Base-by-base conservation (phyloP, 2,329 filamentous ascomycete genomes). In the Ophidiomyces ophidiicola region DNA sequence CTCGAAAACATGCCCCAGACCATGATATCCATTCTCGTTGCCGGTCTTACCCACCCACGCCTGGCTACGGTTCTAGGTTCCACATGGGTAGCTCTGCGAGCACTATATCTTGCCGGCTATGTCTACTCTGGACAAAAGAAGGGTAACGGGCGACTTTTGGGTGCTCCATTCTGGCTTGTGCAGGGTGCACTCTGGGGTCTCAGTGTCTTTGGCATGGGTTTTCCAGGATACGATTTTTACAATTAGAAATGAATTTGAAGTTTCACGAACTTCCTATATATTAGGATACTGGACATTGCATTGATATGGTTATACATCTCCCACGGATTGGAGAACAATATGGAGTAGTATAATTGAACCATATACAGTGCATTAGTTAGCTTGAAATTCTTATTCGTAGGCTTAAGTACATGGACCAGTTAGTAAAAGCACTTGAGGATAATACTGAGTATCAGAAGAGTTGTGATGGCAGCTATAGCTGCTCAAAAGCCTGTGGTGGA, bases 1-100 rank as follows among this genome's bases (percentile, higher is more conserved):
- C 58, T 71, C 48, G 75, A 79, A 59, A 74, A 76, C 55, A 64
- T 71, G 45, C 50, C 67, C 2, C 63, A 66, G 39, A 66, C 67
- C 3, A 63, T 74, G 32, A 58, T 67, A 18, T 63, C 63, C 33
- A 61, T 72, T 50, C 58, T 77, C 12, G 61, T 76, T 39, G 63
- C 68, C 0, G 74, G 74, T 2, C 48, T 77, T 39, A 60, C 60
- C 44, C 74, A 68, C 53, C 74, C 74, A 0, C 50, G 61, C 19
- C 55, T 64, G 3, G 58, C 67, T 2, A 58, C 67, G 0, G 57
- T 55, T 3, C 44, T 73, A 33, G 70, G 70, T 6, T 55, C 55
- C 0, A 52, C 55, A 2, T 78, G 74, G 74, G 58, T 66, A 6
- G 51, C 71, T 5, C 64, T 61, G 44, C 59, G 73, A 21, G 48